Conservation (phyloP, 305 asterid species). For the Rubia tinctorum region DNA sequence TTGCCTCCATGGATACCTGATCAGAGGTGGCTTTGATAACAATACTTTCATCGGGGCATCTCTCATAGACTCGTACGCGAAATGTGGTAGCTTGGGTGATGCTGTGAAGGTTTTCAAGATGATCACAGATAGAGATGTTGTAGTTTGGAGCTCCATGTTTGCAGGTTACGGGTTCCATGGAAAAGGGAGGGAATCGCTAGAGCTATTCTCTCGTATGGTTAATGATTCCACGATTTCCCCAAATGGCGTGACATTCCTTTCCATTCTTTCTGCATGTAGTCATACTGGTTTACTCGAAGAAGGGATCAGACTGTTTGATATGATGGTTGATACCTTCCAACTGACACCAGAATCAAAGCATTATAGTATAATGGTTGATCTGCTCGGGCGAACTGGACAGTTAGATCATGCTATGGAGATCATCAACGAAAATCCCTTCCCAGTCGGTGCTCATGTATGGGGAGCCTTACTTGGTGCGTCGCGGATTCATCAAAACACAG, state of each 20-base stretch:
- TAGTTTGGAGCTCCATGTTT: conserved; percentile 72
- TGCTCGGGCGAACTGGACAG: conserved; percentile 65
- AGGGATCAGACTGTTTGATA: conserved; percentile 47
- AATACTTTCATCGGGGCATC: conserved; percentile 49
- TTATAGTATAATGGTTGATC: conserved; percentile 55
- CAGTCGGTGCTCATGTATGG: conserved; percentile 56
- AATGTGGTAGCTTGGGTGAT: conserved; percentile 63
- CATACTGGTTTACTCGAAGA: conserved; percentile 65
- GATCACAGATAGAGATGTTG: conserved; percentile 43
- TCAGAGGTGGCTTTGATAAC: conserved; percentile 39
- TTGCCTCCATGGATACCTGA: conserved; percentile 52
- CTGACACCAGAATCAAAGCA: conserved; percentile 59
- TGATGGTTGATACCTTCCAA: conserved; percentile 50
- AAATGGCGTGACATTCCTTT: conserved; percentile 55
- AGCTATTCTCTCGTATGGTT: conserved; percentile 49
- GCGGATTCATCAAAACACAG: conserved; percentile 43
- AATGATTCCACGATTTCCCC: conserved; percentile 37
- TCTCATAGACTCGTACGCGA: conserved; percentile 64
- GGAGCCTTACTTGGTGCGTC: conserved; percentile 75
- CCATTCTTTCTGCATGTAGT: conserved; percentile 71
- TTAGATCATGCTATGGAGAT: conserved; percentile 53
- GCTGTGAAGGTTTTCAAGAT: conserved; percentile 41
- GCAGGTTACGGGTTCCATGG: conserved; percentile 73
- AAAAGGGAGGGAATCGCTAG: conserved; percentile 52
- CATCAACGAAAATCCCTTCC: conserved; percentile 37